Conservation (phyloP, 768 basidiomycete genomes). For the Brasilioporus rufonigricans region DNA sequence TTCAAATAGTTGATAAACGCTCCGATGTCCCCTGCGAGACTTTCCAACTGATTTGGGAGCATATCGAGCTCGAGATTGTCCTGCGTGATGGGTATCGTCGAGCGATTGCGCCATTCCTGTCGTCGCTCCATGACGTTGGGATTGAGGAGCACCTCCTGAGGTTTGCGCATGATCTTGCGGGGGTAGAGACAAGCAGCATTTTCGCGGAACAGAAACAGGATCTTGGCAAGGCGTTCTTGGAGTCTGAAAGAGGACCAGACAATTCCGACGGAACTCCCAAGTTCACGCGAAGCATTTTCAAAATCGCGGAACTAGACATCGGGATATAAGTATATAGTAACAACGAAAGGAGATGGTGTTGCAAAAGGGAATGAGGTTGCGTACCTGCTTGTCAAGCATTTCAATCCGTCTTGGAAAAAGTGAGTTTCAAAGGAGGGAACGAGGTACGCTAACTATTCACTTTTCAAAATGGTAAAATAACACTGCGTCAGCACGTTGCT, state of each 20-base stretch:
- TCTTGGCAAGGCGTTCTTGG: slow-evolving; percentile 47
- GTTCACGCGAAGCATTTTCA: slow-evolving; percentile 50
- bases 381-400: slow-evolving; percentile 47
- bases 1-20: slow-evolving; percentile 48
- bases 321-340: not conserved
- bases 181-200: slow-evolving; percentile 54
- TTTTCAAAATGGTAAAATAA: slow-evolving; percentile 45
- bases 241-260: slow-evolving; percentile 49
- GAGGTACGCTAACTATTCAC: slow-evolving; percentile 22
- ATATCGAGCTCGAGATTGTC: slow-evolving; percentile 44
- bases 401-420: slow-evolving; percentile 38
- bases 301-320: slow-evolving; percentile 48
- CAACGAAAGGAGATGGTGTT: not conserved
- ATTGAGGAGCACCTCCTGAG: slow-evolving; percentile 35
- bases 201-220: slow-evolving; percentile 50
- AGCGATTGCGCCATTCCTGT: slow-evolving; percentile 32
- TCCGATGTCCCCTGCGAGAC: slow-evolving; percentile 45
- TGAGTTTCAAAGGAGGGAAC: not conserved
- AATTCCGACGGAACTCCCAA: slow-evolving; percentile 55
- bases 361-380: not conserved
- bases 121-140: slow-evolving; percentile 30
- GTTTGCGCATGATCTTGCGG: slow-evolving; percentile 38
- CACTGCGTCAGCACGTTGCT: slow-evolving; percentile 45
- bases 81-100: slow-evolving; percentile 35
- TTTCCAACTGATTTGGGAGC: slow-evolving; percentile 44